Base-by-base conservation (phyloP, 2,329 filamentous ascomycete genomes). In the Sporothrix pseudoabietina region DNA sequence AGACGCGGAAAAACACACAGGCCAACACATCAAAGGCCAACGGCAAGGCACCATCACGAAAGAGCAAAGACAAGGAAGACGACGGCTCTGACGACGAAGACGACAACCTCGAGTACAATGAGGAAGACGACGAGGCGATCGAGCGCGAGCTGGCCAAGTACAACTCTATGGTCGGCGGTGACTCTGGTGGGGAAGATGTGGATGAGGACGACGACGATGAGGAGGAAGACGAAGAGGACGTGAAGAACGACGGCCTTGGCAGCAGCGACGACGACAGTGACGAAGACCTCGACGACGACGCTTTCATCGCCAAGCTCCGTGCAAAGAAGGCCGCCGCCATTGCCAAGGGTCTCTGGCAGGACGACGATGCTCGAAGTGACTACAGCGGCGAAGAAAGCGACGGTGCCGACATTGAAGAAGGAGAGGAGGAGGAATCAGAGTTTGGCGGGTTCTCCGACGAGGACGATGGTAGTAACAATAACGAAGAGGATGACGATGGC, bases 61-160 rank as follows among this genome's bases (percentile, higher is more conserved):
- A 39, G 30, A 39, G n/a, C 26, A 35, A 52, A 7, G 52, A 32
- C 7, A 19, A 39, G 19, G 49, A 69, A 16, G 71, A 77, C 5
- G 75, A 79, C 73, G 76, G 84, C 69, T 76, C 85, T 14, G 78
- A 78, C 0, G 78, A 78, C 0, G 76, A 77, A 4, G 78, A 77
- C 52, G 80, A 82, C 26, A 81, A 81, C 8, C 80, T 63, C 10
- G 61, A 69, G 30, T 74, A 80, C 61, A 79, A 82, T n/a, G 81
- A 81, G 4, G 80, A 35, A 2, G 73, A 74, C 44, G 73, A 74
- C 52, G 71, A 71, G 10, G 75, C 47, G 6, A 71, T 75, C 35
- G 74, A 75, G 69, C 65, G 69, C 12, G 71, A 72, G 47, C 61
- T 76, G 44, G 73, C 73, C 22, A 57, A 70, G 35, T 76, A 49